Base-by-base conservation (phyloP, 2,329 filamentous ascomycete species). In the Thielaviopsis musarum region DNA sequence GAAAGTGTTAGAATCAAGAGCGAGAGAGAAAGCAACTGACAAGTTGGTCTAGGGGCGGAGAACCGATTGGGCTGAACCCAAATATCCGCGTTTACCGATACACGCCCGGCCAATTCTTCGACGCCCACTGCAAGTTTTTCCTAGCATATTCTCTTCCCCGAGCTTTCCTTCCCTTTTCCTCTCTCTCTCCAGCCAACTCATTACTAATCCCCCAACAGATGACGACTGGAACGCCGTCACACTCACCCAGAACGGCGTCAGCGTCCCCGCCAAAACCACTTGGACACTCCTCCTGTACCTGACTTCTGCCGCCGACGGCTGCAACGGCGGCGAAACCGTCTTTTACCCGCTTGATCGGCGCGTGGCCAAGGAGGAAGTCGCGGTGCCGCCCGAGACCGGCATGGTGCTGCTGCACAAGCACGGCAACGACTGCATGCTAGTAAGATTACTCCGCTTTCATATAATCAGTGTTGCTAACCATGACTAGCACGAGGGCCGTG, bases 1-100 rank as follows among this genome's bases (percentile, higher is more conserved):
- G n/a, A n/a, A n/a, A n/a, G n/a, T n/a, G n/a, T n/a, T n/a, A n/a
- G n/a, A n/a, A n/a, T n/a, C n/a, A n/a, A n/a, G n/a, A n/a, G n/a
- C n/a, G n/a, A n/a, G 26, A 13, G 6, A 15, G 24, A 55, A 7
- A n/a, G 15, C 1, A 13, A 17, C 52, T 53, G 15, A 45, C 41
- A 13, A n/a, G 54, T n/a, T 7, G 7, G n/a, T 12, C 13, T 54
- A 95, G 89, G 88, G 89, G 87, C 60, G 90, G 90, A 28, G 79
- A 89, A 56, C 82, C 88, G 0, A 73, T 94, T n/a, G 90, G 90
- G 0, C 72, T 96, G 62, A 95, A 89, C 70, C 82, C 88, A 9
- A 94, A 94, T 64, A 94, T 96, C 59, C 79, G 91, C 38, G 81
- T 96, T 30, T 96, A 96, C 72, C 81, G 91, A 22, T 96, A 96